Percentiles rank a stretch among this genome's conserved stretches.
Evolutionary conservation across 495 filamentous ascomycete species (phyloP).

Genomic region (Rhypophila decipiens): DNA sequence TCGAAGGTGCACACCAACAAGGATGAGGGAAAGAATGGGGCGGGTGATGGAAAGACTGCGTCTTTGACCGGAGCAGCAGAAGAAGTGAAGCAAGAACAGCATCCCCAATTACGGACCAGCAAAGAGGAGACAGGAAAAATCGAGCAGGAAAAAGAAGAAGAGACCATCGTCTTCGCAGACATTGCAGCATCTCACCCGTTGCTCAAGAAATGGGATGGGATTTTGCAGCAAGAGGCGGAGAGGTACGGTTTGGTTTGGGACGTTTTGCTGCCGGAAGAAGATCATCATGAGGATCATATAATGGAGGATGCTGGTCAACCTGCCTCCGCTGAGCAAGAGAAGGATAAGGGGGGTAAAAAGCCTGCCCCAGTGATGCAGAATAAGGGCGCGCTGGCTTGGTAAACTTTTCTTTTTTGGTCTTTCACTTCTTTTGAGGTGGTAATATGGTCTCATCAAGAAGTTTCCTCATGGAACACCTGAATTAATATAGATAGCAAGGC

Average conservation of each 20-base stretch:
- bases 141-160: conserved; percentile 18
- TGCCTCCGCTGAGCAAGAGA: neutral
- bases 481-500: neutral
- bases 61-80: no score
- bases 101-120: no score
- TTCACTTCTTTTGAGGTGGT: no score
- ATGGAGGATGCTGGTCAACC: neutral
- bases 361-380: conserved; percentile 1
- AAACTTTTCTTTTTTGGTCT: neutral
- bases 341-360: conserved; percentile 6
- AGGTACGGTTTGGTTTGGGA: conserved; percentile 37
- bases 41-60: no score
- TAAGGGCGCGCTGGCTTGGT: conserved; percentile 18
- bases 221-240: conserved; percentile 36
- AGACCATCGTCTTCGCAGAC: conserved; percentile 39
- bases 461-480: neutral
- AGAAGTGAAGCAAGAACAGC: no score
- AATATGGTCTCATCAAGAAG: no score
- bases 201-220: conserved; percentile 46
- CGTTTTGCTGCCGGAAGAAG: conserved; percentile 17
- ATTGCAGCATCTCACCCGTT: conserved; percentile 57
- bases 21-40: no score
- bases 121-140: no score
- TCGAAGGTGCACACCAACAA: no score
- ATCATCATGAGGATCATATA: conserved; percentile 5